Percentiles rank a stretch among this genome's conserved stretches.
Evolutionary conservation across 495 filamentous ascomycete genomes (phyloP).

Genomic region (Tetracladium marchalianum): DNA sequence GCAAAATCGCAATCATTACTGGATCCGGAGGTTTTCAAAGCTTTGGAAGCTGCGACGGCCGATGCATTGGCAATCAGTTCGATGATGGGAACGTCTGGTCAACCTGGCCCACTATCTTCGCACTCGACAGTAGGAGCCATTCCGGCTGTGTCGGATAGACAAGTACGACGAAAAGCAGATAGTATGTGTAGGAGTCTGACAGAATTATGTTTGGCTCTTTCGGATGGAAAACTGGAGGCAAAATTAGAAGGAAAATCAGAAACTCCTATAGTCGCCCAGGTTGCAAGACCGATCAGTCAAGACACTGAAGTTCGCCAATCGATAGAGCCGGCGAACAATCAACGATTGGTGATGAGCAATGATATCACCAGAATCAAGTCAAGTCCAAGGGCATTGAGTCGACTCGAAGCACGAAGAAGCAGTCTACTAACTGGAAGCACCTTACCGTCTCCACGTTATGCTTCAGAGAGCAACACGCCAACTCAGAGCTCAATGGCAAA

Average conservation of each 20-base stretch:
- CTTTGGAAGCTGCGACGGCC: slow-evolving; percentile 71
- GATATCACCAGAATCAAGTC: slow-evolving; percentile 36
- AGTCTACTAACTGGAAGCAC: slow-evolving; percentile 38
- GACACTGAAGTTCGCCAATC: slow-evolving; percentile 13
- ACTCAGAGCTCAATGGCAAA: slow-evolving; percentile 21
- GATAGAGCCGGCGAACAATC: slow-evolving; percentile 7
- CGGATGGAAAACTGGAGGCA: slow-evolving; percentile 38
- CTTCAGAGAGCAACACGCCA: slow-evolving; percentile 16
- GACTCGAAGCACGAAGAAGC: slow-evolving; percentile 61
- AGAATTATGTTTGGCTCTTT: slow-evolving; percentile 80
- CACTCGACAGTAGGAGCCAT: slow-evolving; percentile 53
- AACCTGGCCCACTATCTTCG: slow-evolving; percentile 47
- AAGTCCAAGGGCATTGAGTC: slow-evolving; percentile 55
- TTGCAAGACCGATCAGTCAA: slow-evolving; percentile 16
- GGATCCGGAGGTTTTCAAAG: slow-evolving; percentile 59
- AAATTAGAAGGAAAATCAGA: slow-evolving; percentile 10
- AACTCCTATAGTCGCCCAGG: slow-evolving; percentile 7
- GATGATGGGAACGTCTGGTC: slow-evolving; percentile 58
- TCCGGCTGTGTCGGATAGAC: slow-evolving; percentile 59
- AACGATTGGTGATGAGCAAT: slow-evolving; percentile 30
- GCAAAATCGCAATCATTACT: slow-evolving; percentile 61
- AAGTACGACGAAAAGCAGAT: slow-evolving; percentile 81
- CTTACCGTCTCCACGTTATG: slow-evolving; percentile 23
- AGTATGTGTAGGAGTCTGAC: slow-evolving; percentile 88
- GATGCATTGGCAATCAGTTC: slow-evolving; percentile 70